Evolutionary conservation across 2,329 filamentous ascomycete genomes (phyloP), one percentile per base, ranked within the genome.

Genomic region (Stylonectria norvegica): DNA sequence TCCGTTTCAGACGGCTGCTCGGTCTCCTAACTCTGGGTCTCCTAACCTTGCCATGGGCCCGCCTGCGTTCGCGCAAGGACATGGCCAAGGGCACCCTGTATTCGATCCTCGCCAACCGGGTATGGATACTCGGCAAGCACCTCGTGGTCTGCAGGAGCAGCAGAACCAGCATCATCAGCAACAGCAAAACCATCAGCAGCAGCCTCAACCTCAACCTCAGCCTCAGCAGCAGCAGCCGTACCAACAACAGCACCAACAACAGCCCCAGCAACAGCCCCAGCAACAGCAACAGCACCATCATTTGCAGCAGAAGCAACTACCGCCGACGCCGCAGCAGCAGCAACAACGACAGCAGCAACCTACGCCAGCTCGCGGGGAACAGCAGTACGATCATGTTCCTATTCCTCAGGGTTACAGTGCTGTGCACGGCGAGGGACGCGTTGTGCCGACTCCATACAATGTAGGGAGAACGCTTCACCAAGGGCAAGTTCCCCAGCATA

Each of bases 401-500:
- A 67, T 69, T 23, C 67, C 67, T 1, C 49, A 44, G 18, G 57
- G 59, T 10, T 70, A 70, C 31, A 41, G 47, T 5, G 48, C 61
- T 11, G 65, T 67, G 4, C 63, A 66, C 33, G 64, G 62, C 19
- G 66, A 68, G 34, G 65, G 62, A 15, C 49, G 42, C 10, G 35
- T 53, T n/a, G 57, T 50, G 3, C 59, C 56, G 2, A 52, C 59
- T 2, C 53, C 55, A 11, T 63, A 65, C 34, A 49, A 55, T 28
- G 25, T 55, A 9, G 52, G 50, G 10, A 48, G 42, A n/a, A 40
- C 46, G 10, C 15, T 49, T 19, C 48, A 43, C 17, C 52, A 31
- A 22, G 42, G 32, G 18, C 42, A 40, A 33, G 31, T 44, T 19
- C 34, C 34, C 5, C 50, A 42, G 12, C 44, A 38, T 6, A 38